Evolutionary conservation across 106 monocot genomes (phyloP), one percentile per base, ranked within the genome.

Genomic region (Platanthera zijinensis): DNA sequence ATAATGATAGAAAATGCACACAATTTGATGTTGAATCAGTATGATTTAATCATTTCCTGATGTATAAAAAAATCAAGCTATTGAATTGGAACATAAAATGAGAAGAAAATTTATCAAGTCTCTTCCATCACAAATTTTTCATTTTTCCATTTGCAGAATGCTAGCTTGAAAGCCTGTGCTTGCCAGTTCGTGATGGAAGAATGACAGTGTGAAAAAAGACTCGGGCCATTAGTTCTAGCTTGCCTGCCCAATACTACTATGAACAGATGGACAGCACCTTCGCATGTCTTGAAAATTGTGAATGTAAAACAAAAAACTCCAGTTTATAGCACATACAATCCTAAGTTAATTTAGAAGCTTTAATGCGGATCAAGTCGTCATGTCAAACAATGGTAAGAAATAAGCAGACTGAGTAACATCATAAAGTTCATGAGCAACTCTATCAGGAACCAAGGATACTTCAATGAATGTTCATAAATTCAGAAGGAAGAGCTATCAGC

Each of bases 391-490:
- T 51, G 19, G 48, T 14, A 69, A 8, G 10, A 28, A 13, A 69
- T 13, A 69, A 46, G 69, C 50, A 69, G 15, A 50, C 21, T 8
- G 12, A 49, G 19, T 0, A 51, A 51, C 7, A 50, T 51, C 8
- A 10, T 15, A 50, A 71, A 51, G 51, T 51, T 14, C 18, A 51
- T 51, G 10, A 72, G 10, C 14, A 19, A 51, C 5, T 21, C 21
- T 50, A 51, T n/a, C 12, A 48, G 1, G 3, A 72, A 72, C 7
- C 50, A 72, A 22, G 3, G 7, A 21, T 3, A 72, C 45, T 21
- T 22, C 49, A 72, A 72, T 72, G 51, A 72, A 50, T 71, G 48
- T 69, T 49, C 21, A 57, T 76, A 10, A 52, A 45, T 48, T 51
- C 14, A 56, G 48, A n/a, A 48, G 8, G 19, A 72, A 39, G 10